Conservation (phyloP, 345 rosid species). For the Melastoma malabathricum region DNA sequence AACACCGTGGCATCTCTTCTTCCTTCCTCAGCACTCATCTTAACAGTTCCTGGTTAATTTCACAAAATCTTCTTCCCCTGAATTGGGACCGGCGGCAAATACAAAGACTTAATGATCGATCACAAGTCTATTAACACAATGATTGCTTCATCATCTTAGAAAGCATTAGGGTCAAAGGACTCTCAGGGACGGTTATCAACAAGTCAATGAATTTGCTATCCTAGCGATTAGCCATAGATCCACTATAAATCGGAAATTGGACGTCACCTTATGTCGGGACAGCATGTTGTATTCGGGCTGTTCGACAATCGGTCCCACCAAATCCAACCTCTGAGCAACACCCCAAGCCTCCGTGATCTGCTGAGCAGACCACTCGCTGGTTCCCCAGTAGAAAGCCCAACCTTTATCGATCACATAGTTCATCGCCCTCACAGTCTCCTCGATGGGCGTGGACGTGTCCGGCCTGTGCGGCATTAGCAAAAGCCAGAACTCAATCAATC, state of each 20-base stretch:
- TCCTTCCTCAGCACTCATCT: too few relatives aligned
- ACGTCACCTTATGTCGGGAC: conserved; percentile 68
- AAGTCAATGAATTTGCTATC: too few relatives aligned
- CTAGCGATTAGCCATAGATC: too few relatives aligned
- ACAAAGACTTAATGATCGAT: background rate
- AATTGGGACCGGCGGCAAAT: background rate
- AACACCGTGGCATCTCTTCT: too few relatives aligned
- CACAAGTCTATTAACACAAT: too few relatives aligned
- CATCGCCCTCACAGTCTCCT: conserved; percentile 97
- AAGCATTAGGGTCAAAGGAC: too few relatives aligned
- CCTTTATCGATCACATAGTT: conserved; percentile 91
- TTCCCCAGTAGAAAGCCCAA: conserved; percentile 98
- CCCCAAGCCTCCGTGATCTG: conserved; percentile 99
- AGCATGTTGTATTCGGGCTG: conserved; percentile 91
- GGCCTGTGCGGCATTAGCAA: conserved; percentile 42
- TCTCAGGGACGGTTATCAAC: too few relatives aligned
- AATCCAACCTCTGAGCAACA: conserved; percentile 62
- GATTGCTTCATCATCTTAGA: too few relatives aligned
- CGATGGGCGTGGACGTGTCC: conserved; percentile 70
- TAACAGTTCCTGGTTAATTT: too few relatives aligned
- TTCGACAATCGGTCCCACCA: conserved; percentile 95
- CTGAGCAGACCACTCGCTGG: conserved; percentile 97
- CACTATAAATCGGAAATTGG: too few relatives aligned
- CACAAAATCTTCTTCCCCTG: too few relatives aligned
- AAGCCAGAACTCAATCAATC: background rate